Base-by-base conservation (phyloP, 2,329 filamentous ascomycete species). In the Lasiodiplodia theobromae region DNA sequence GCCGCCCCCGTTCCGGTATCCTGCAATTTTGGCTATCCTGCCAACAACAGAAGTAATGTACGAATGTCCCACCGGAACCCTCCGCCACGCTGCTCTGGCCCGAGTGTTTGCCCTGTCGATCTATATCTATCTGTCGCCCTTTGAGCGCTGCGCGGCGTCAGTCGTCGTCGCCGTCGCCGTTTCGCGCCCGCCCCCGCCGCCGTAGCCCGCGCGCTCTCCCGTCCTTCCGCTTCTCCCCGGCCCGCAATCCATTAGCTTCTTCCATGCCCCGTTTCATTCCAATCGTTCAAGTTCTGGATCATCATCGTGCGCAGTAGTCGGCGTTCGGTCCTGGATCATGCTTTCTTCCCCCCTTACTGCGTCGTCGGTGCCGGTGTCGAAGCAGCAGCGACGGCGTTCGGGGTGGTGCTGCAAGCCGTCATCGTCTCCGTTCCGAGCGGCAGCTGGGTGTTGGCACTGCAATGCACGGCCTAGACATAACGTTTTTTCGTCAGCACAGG, bases 351-450 rank as follows among this genome's bases (percentile, higher is more conserved):
- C 34, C 38, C 23, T 44, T 23, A 7, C 18, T 11, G 14, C 25
- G 23, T 6, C 34, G 57, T 60, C 11, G 57, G 23, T 5, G 31
- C 37, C 14, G 60, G 5, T 34, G 47, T 53, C 31, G 60, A 28
- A 10, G 60, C 11, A 21, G 54, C 54, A 7, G 40, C 18, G 21
- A 14, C 25, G n/a, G 37, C 5, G 7, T 21, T 52, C 18, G 23
- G 25, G 28, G 3, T 37, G 25, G 6, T 6, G 25, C 56, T 67
- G 65, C 65, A 67, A 12, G 44, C 40, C 23, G 65, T 60, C 28
- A 40, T 34, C 21, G 65, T 67, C 14, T 25, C 16, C 40, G 65
- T 67, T n/a, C 65, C 65, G 21, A 67, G 40, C 5, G 65, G 54
- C 65, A 40, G 16, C 11, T 38, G n/a, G n/a, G 44, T 47, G 54